These are phyloP conservation scores for Cytidiella melzeri DNA, from an alignment of 768 basidiomycete genomes.

Conservation along the genomic window DNA sequence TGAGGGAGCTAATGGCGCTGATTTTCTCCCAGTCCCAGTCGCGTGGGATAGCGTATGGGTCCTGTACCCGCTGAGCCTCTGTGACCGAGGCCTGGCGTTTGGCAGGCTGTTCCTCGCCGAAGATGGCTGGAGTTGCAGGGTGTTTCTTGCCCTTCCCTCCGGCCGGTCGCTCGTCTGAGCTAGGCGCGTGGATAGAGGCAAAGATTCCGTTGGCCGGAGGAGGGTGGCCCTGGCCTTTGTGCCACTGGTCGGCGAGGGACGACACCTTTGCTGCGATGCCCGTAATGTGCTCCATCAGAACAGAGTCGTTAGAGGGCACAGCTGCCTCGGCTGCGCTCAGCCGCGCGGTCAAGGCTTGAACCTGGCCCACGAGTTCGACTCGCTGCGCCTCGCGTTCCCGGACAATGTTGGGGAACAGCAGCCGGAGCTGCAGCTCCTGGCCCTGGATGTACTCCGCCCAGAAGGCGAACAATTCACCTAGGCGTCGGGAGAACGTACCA, in stretches of 20 bases:
- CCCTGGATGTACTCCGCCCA: too few relatives aligned
- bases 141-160: background rate
- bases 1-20: background rate
- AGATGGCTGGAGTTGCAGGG: background rate
- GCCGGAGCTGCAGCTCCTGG: too few relatives aligned
- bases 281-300: background rate
- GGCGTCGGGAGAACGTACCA: background rate
- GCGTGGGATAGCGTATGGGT: background rate
- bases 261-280: background rate
- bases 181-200: too few relatives aligned
- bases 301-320: too few relatives aligned
- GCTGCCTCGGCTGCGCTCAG: too few relatives aligned
- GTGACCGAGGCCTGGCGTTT: too few relatives aligned
- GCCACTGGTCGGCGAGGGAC: background rate
- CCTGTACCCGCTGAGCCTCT: too few relatives aligned
- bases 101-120: background rate
- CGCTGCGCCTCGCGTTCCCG: background rate
- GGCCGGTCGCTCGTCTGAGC: background rate
- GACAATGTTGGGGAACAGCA: too few relatives aligned
- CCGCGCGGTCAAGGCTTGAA: too few relatives aligned
- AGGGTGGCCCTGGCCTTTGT: too few relatives aligned
- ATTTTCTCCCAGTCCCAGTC: background rate
- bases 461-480: too few relatives aligned
- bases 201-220: background rate
- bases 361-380: background rate